Percentiles rank a stretch among this genome's conserved stretches.
Conservation (phyloP, 257 asterid species). For the Verbascum thapsus region DNA sequence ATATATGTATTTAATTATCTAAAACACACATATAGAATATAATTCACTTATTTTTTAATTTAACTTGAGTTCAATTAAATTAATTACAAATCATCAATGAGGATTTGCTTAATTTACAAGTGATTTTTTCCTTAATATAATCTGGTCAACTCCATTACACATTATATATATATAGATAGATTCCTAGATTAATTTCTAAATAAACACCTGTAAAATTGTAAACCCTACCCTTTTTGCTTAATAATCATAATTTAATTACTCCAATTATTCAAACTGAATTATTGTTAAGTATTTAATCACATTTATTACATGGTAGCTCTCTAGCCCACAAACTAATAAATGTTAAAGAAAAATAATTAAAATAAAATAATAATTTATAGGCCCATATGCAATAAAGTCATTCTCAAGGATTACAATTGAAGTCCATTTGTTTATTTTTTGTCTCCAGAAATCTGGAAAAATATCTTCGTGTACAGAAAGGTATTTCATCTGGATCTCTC, state of each 20-base stretch:
- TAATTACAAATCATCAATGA: too few species aligned
- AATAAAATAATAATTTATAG: not conserved
- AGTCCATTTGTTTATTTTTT: slow-evolving; percentile 22
- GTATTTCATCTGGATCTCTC: slow-evolving; percentile 16
- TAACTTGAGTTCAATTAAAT: too few species aligned
- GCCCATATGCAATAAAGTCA: slow-evolving; percentile 23
- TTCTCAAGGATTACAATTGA: slow-evolving; percentile 2
- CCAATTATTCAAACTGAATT: too few species aligned
- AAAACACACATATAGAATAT: too few species aligned
- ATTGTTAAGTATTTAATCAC: not conserved
- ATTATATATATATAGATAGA: too few species aligned
- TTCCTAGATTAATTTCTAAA: not conserved
- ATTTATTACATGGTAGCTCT: not conserved
- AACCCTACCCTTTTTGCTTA: too few species aligned
- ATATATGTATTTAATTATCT: too few species aligned
- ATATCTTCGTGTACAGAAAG: slow-evolving; percentile 30
- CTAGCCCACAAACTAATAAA: slow-evolving; percentile 10
- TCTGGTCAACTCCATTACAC: too few species aligned
- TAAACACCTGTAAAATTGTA: not conserved
- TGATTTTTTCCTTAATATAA: too few species aligned
- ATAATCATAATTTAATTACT: too few species aligned
- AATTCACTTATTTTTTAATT: not conserved
- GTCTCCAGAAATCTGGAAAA: slow-evolving; percentile 23
- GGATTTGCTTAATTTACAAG: too few species aligned
- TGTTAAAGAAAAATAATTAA: not conserved